A percentile compares a stretch with the other conserved stretches of the same genome.
Evolutionary conservation across 2,329 filamentous ascomycete species (phyloP).

Genomic region (Colletotrichum sublineola): DNA sequence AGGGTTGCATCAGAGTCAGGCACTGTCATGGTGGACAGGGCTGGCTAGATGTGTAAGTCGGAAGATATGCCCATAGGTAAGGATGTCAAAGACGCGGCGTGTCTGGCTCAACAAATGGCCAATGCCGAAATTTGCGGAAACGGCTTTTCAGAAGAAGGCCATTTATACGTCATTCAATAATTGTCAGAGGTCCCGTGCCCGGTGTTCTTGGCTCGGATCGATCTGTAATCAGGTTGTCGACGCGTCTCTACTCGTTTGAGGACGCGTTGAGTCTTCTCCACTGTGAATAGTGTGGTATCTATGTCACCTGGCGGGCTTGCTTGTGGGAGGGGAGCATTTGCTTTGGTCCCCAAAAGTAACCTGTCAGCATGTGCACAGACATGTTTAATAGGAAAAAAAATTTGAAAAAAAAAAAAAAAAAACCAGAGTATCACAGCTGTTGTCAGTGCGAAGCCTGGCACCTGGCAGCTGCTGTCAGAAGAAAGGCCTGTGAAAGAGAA

Average conservation of each 20-base stretch:
- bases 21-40: conserved; percentile 12
- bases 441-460: neutral
- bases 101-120: neutral
- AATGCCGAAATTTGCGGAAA: neutral
- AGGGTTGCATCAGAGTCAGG: neutral
- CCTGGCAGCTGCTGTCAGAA: conserved; percentile 10
- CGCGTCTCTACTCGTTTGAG: conserved; percentile 19
- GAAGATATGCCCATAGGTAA: neutral
- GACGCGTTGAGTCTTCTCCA: conserved; percentile 21
- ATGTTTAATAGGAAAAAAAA: neutral
- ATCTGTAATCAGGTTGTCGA: neutral
- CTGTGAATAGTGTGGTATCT: neutral
- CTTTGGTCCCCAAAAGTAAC: neutral
- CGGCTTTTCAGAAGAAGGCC: no score
- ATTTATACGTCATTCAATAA: neutral
- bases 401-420: no score
- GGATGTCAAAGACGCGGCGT: neutral
- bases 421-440: neutral
- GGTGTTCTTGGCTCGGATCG: neutral
- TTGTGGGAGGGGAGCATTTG: conserved; percentile 21
- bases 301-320: neutral
- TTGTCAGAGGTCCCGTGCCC: neutral
- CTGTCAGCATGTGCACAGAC: conserved; percentile 1
- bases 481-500: neutral
- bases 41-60: neutral